Base-by-base conservation (phyloP, 108 stramenopile genomes). In the Mayamaea pseudoterrestris region DNA sequence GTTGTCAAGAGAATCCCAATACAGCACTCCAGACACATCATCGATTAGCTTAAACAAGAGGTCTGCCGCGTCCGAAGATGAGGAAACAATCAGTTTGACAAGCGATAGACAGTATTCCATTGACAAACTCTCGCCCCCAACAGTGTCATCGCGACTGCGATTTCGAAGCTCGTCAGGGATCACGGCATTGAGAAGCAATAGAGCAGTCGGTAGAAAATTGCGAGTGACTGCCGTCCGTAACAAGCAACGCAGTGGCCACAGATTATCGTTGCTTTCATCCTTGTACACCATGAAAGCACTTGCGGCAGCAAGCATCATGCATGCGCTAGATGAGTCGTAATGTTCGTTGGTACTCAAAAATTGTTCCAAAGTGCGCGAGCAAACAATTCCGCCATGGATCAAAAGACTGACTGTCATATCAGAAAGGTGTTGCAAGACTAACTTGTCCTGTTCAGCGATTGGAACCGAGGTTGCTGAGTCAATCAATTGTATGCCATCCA, bases 341-440 rank as follows among this genome's bases (percentile, higher is more conserved):
- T 62, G 25, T 47, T 55, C 44, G 47, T 83, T 77, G 5, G 58
- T 37, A 29, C 52, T 26, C 18, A 90, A 55, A 41, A 90, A 90
- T 32, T 45, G 55, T 21, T 67, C 64, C 12, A 90, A 43, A 8
- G 81, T 72, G 17, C 27, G 50, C 9, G 83, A 68, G 79, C 83
- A 73, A 0, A 47, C 43, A 11, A 62, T 16, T 3, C 80, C 88
- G 29, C 83, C 76, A 54, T 80, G 83, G 27, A 72, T 65, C 13
- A 90, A 43, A 52, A 80, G 85, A 1, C 64, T 76, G 2, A 85
- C 74, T 2, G 88, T 72, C 81, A 85, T 83, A 51, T 90, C 83
- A 20, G 88, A 78, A 23, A 90, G 57, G 7, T 74, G 67, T 7
- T 56, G 51, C 14, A 73, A 30, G 5, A 32, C 36, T 8, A 3